A percentile compares a stretch with the other conserved stretches of the same genome.
These are phyloP conservation scores for Helicocarpus griseus DNA, from an alignment of 2,329 filamentous ascomycete species.

Conservation along the genomic window DNA sequence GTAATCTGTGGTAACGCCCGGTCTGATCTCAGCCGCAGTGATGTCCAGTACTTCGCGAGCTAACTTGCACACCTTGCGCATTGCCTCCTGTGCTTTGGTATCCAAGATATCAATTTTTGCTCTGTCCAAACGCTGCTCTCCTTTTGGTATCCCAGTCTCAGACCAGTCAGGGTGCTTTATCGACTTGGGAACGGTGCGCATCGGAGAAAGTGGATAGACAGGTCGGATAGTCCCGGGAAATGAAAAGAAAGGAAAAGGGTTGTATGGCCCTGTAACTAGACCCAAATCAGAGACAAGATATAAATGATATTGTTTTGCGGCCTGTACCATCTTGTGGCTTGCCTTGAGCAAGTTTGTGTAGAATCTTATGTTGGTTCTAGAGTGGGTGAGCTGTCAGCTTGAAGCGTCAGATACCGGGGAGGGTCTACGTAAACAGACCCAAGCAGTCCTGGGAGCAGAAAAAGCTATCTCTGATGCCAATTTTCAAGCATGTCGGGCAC, in stretches of 20 bases:
- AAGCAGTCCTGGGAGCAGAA: not conserved
- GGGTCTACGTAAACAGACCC: not conserved
- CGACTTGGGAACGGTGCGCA: slow-evolving; percentile 59
- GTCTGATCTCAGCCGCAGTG: slow-evolving; percentile 65
- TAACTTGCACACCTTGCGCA: slow-evolving; percentile 78
- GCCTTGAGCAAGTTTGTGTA: not conserved
- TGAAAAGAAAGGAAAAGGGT: slow-evolving; percentile 34
- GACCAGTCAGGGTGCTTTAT: slow-evolving; percentile 78
- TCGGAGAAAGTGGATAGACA: slow-evolving; percentile 66
- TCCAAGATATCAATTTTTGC: slow-evolving; percentile 72
- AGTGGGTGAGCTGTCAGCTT: not conserved
- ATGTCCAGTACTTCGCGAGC: slow-evolving; percentile 82
- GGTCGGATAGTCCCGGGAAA: slow-evolving; percentile 72
- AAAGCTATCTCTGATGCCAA: not conserved
- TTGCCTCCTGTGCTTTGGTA: slow-evolving; percentile 64
- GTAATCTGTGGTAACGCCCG: slow-evolving; percentile 82
- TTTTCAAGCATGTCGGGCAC: not conserved
- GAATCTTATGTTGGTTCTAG: not conserved
- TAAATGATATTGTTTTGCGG: no score
- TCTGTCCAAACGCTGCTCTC: slow-evolving; percentile 50
- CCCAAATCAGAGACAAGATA: not conserved
- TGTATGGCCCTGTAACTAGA: not conserved
- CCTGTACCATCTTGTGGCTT: no score
- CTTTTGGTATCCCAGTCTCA: slow-evolving; percentile 58
- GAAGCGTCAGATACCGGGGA: not conserved